Evolutionary conservation across 139 green algal species (phyloP).

Genomic region (Diplosphaera chodatii): DNA sequence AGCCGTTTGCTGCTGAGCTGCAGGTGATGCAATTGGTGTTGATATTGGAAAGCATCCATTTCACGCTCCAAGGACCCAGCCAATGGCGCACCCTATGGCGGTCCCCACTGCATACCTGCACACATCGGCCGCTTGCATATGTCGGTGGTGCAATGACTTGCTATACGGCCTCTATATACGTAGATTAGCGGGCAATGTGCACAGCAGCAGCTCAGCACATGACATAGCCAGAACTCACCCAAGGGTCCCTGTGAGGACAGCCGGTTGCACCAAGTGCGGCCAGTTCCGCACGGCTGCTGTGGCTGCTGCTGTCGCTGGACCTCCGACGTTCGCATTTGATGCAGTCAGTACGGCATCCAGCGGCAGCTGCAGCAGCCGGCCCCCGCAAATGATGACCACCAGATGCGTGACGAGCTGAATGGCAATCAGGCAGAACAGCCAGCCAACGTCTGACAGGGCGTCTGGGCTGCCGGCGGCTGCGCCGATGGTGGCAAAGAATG

Average conservation of each 20-base stretch:
- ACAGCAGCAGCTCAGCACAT: no score
- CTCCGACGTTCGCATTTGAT: conserved; percentile 70
- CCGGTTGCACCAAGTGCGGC: conserved; percentile 59
- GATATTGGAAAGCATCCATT: no score
- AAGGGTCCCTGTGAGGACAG: conserved; percentile 50
- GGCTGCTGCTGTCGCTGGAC: conserved; percentile 65
- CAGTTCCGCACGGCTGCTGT: conserved; percentile 63
- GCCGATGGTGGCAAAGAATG: conserved; percentile 82
- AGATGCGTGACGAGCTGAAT: conserved; percentile 40
- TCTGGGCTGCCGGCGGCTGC: conserved; percentile 40
- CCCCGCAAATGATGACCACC: conserved; percentile 16
- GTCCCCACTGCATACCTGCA: neutral
- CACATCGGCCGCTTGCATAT: no score
- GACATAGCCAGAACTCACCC: conserved; percentile 41
- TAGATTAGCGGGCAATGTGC: no score
- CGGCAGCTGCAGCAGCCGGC: conserved; percentile 2
- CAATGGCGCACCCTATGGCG: neutral
- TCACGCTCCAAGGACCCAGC: neutral
- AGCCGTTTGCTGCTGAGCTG: no score
- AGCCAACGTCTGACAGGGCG: conserved; percentile 25
- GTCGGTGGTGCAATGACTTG: no score
- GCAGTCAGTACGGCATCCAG: conserved; percentile 48
- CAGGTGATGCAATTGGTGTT: no score
- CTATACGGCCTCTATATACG: no score
- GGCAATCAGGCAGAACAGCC: conserved; percentile 40